phyloP scores from a whole-genome alignment of 805 yeast species.

The Brettanomyces custersianus region DNA sequence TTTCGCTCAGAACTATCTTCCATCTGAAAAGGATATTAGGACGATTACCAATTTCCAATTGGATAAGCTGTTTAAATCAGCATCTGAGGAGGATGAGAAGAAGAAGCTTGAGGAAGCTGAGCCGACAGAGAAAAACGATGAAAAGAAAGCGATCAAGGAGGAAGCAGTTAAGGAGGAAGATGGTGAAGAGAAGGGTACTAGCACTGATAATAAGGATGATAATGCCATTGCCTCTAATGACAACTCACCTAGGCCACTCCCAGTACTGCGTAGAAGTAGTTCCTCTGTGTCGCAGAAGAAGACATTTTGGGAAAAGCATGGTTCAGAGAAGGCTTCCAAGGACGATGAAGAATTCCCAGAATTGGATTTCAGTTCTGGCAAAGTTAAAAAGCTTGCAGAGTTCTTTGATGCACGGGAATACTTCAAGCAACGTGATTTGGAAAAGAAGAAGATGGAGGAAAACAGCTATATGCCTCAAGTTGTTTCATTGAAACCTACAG shows the following conservation, averaged over 20 bases:
- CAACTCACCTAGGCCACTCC: background rate
- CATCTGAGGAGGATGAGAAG: slow-evolving; percentile 9
- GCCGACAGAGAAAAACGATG: slow-evolving; percentile 5
- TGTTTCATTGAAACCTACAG: slow-evolving; percentile 73
- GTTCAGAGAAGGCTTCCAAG: slow-evolving; percentile 7
- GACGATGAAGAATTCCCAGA: slow-evolving; percentile 1
- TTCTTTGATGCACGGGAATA: slow-evolving; percentile 78
- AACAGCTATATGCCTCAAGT: slow-evolving; percentile 66
- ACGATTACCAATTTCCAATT: slow-evolving; percentile 84
- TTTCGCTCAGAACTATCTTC: slow-evolving; percentile 72
- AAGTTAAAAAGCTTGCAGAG: slow-evolving; percentile 57
- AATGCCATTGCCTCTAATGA: background rate
- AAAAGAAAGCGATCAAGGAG: slow-evolving; percentile 3
- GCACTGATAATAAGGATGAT: background rate
- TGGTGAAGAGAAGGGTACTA: slow-evolving; percentile 5
- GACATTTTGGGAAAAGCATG: slow-evolving; percentile 17
- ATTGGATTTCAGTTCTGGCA: slow-evolving; percentile 21
- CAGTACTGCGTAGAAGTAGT: background rate
- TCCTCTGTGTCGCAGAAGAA: slow-evolving; percentile 7
- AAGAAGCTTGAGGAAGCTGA: slow-evolving; percentile 4
- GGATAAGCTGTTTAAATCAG: slow-evolving; percentile 56
- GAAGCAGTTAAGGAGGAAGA: slow-evolving; percentile 10
- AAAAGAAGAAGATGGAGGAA: slow-evolving; percentile 48
- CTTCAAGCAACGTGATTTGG: slow-evolving; percentile 74
- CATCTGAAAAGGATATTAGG: slow-evolving; percentile 88